Conservation (phyloP, 2,329 filamentous ascomycete species). For the Colletotrichum cereale region DNA sequence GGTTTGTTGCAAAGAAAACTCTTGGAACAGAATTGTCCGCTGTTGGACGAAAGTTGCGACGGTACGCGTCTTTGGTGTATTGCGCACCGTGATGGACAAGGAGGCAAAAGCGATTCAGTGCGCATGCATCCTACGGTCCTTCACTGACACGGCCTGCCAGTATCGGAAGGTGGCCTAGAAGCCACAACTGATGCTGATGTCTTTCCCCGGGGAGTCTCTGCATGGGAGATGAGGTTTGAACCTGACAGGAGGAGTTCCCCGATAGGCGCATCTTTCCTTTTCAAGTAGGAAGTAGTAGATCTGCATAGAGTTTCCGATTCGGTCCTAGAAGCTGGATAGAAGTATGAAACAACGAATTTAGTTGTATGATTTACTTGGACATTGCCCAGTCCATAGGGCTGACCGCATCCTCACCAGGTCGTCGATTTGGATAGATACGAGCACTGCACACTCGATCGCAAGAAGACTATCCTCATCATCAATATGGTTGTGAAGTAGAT, state of each 20-base stretch:
- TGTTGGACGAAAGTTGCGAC: not conserved
- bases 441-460: not conserved
- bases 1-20: not conserved
- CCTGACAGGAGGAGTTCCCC: not conserved
- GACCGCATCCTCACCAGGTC: not conserved
- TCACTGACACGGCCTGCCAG: not conserved
- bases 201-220: not conserved
- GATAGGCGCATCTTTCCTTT: not conserved
- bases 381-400: no score
- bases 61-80: no score
- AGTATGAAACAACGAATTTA: not conserved
- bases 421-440: not conserved
- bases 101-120: not conserved
- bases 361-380: not conserved
- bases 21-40: not conserved
- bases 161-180: not conserved
- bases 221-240: not conserved
- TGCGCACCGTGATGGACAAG: not conserved
- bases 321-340: not conserved
- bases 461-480: not conserved
- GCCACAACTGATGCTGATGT: not conserved
- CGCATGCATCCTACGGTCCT: not conserved
- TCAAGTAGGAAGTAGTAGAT: not conserved
- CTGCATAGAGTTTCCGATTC: not conserved
- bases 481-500: not conserved